A percentile compares a stretch with the other conserved stretches of the same genome.
phyloP scores from a whole-genome alignment of 768 basidiomycete genomes.

The Lactarius sanguifluus region DNA sequence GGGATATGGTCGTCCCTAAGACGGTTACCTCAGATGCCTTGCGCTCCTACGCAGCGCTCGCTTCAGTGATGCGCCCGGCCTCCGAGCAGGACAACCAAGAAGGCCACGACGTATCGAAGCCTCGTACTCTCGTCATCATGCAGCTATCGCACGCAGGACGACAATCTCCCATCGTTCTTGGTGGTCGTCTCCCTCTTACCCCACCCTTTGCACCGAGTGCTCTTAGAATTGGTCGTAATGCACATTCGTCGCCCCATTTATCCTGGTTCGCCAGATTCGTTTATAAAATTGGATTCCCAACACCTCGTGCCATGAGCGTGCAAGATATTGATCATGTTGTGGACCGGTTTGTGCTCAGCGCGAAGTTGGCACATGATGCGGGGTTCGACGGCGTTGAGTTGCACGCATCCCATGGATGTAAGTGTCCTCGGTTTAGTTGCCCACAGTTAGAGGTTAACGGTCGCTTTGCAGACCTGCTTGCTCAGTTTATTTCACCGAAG shows the following conservation, averaged over 20 bases:
- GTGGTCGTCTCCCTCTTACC: conserved; percentile 60
- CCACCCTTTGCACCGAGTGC: conserved; percentile 73
- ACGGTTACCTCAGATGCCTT: conserved; percentile 44
- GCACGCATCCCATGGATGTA: conserved; percentile 85
- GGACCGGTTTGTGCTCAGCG: conserved; percentile 63
- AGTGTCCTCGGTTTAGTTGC: conserved; percentile 35
- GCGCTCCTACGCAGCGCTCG: conserved; percentile 51
- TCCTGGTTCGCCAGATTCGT: conserved; percentile 40
- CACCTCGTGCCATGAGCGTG: conserved; percentile 56
- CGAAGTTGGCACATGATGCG: conserved; percentile 56
- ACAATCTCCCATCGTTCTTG: conserved; percentile 73
- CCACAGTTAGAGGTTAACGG: not conserved
- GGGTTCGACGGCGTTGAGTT: conserved; percentile 89
- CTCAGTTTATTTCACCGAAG: conserved; percentile 76
- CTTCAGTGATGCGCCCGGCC: conserved; percentile 49
- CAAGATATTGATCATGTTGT: conserved; percentile 63
- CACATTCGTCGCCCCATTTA: conserved; percentile 1
- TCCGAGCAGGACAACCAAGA: conserved; percentile 4
- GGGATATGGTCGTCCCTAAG: conserved; percentile 64
- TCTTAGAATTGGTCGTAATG: conserved; percentile 45
- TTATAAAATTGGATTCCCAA: conserved; percentile 58
- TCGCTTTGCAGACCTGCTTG: conserved; percentile 58
- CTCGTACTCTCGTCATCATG: conserved; percentile 48
- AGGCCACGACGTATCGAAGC: not conserved
- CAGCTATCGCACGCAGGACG: conserved; percentile 84